Conservation (phyloP, 306 rosid species). For the Alnus rubra region DNA sequence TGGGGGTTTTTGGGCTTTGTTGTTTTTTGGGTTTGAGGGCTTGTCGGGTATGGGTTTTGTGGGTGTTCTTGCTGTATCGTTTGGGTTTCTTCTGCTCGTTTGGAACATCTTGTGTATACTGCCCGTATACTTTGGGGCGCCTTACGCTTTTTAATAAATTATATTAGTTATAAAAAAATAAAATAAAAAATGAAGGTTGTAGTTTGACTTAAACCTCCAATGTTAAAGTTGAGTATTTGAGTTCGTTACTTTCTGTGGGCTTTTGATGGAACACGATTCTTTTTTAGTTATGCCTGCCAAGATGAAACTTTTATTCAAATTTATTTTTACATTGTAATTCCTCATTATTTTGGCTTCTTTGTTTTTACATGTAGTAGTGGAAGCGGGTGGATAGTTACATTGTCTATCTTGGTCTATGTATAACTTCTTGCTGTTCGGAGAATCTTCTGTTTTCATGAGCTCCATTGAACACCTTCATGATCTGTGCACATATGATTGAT, state of each 20-base stretch:
- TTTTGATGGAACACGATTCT: constrained; percentile 19
- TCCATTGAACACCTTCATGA: constrained; percentile 33
- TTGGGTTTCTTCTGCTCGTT: too few relatives aligned
- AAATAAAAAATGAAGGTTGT: constrained; percentile 18
- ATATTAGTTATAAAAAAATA: too few relatives aligned
- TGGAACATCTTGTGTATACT: too few relatives aligned
- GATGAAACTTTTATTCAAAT: constrained; percentile 28
- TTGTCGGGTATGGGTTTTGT: too few relatives aligned
- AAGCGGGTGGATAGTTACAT: constrained; percentile 37
- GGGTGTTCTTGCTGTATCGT: too few relatives aligned
- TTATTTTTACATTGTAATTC: constrained; percentile 21
- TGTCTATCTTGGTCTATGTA: constrained; percentile 37
- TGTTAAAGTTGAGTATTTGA: constrained; percentile 36
- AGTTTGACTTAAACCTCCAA: constrained; percentile 12
- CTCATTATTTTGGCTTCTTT: constrained; percentile 35
- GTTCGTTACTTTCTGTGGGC: constrained; percentile 12
- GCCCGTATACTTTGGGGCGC: too few relatives aligned
- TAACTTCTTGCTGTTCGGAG: constrained; percentile 39
- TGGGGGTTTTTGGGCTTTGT: too few relatives aligned
- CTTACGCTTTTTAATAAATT: too few relatives aligned
- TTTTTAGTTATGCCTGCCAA: not conserved
- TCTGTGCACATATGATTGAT: constrained; percentile 31
- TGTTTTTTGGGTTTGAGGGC: too few relatives aligned
- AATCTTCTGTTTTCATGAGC: constrained; percentile 41
- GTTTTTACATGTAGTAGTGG: constrained; percentile 36